A percentile compares a stretch with the other conserved stretches of the same genome.
Evolutionary conservation across 306 rosid species (phyloP).

Genomic region (Acacia crassicarpa): DNA sequence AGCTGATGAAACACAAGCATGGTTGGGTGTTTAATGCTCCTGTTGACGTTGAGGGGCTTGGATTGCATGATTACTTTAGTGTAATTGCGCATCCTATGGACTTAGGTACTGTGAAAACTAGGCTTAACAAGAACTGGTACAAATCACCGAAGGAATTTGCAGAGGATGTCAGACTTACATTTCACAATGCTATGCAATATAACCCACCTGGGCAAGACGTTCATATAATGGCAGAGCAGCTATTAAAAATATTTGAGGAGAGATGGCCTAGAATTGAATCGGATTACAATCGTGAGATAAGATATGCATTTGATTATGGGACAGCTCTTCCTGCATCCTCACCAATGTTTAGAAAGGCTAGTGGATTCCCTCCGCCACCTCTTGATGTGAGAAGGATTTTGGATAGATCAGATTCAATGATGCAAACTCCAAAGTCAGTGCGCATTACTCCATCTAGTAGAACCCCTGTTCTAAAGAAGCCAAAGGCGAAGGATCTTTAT

Average conservation of each 20-base stretch:
- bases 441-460: conserved; percentile 67
- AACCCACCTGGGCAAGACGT: conserved; percentile 95
- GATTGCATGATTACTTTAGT: conserved; percentile 83
- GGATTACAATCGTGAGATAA: conserved; percentile 75
- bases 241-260: conserved; percentile 72
- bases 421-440: conserved; percentile 46
- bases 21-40: conserved; percentile 92
- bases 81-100: conserved; percentile 92
- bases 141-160: conserved; percentile 94
- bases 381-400: conserved; percentile 82
- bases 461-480: conserved; percentile 93
- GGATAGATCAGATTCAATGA: conserved; percentile 72
- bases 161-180: conserved; percentile 96
- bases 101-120: conserved; percentile 75
- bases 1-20: conserved; percentile 89
- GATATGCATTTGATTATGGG: conserved; percentile 64
- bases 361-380: conserved; percentile 57
- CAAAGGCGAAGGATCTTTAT: conserved; percentile 89
- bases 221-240: conserved; percentile 89
- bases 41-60: conserved; percentile 75
- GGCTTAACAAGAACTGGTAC: conserved; percentile 91
- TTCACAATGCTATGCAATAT: conserved; percentile 88
- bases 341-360: conserved; percentile 66
- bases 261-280: conserved; percentile 94
- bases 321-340: conserved; percentile 53